These are phyloP conservation scores for Pestalotiopsis sp. DNA, from an alignment of 2,329 filamentous ascomycete genomes.

Conservation along the genomic window DNA sequence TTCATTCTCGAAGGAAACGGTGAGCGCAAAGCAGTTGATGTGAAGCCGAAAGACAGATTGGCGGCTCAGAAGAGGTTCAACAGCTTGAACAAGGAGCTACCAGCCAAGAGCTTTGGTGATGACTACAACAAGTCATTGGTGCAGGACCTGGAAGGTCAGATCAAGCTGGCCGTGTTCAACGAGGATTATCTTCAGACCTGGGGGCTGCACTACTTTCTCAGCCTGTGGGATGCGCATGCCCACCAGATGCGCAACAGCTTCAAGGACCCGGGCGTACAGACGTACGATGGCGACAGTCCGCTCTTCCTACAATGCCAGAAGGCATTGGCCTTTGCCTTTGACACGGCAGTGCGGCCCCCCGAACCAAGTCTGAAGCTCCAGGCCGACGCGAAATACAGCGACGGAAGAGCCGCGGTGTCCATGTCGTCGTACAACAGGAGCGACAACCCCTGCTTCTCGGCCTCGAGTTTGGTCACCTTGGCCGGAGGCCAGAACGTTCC, in stretches of 20 bases:
- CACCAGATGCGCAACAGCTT: conserved; percentile 64
- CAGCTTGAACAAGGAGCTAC: conserved; percentile 32
- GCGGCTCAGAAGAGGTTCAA: conserved; percentile 22
- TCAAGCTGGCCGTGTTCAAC: conserved; percentile 47
- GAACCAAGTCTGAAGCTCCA: conserved; percentile 29
- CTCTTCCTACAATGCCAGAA: conserved; percentile 56
- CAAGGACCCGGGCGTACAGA: conserved; percentile 60
- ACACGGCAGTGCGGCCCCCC: conserved; percentile 45
- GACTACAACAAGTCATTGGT: conserved; percentile 47
- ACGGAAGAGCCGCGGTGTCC: conserved; percentile 19
- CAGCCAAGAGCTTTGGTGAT: conserved; percentile 38
- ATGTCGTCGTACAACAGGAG: conserved; percentile 49
- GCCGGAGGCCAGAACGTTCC: conserved; percentile 40
- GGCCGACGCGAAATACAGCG: conserved; percentile 7
- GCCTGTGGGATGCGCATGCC: conserved; percentile 57
- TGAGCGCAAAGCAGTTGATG: conserved; percentile 36
- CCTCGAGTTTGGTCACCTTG: conserved; percentile 47
- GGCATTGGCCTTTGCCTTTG: conserved; percentile 51
- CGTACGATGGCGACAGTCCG: conserved; percentile 52
- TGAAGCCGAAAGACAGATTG: not conserved
- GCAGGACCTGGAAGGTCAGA: conserved; percentile 55
- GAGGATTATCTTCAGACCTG: conserved; percentile 47
- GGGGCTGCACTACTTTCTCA: conserved; percentile 61
- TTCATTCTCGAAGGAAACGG: conserved; percentile 38
- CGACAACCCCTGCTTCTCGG: conserved; percentile 55